A percentile compares a stretch with the other conserved stretches of the same genome.
Evolutionary conservation across 306 rosid species (phyloP).

Genomic region (Trichosanthes truncata): DNA sequence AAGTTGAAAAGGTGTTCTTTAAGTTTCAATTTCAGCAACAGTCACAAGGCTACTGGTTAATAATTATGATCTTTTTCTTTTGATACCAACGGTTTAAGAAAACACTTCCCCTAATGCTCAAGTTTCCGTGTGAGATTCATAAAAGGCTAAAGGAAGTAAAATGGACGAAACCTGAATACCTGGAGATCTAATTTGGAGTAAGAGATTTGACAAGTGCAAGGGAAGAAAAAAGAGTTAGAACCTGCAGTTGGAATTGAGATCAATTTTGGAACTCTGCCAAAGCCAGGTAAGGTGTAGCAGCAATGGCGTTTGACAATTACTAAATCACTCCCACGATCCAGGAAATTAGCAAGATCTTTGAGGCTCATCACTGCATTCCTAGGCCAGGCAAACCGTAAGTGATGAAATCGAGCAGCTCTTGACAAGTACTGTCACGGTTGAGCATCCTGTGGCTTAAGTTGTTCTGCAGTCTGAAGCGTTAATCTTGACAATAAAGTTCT

Average conservation of each 20-base stretch:
- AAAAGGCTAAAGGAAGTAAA: not conserved
- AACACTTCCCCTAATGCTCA: not conserved
- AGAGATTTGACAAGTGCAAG: not conserved
- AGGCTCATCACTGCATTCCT: conserved; percentile 31
- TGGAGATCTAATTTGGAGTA: not conserved
- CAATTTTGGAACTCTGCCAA: not conserved
- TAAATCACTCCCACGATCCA: conserved; percentile 5
- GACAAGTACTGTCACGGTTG: conserved; percentile 27
- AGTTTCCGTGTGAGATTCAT: not conserved
- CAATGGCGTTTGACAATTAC: conserved; percentile 37
- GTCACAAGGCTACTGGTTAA: not conserved
- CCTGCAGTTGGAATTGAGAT: not conserved
- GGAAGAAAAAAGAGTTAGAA: not conserved
- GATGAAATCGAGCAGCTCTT: conserved; percentile 40
- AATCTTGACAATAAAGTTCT: not conserved
- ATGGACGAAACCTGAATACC: not conserved
- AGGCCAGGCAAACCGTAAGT: conserved; percentile 38
- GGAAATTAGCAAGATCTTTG: not conserved
- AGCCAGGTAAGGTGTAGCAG: conserved; percentile 12
- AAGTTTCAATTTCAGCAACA: not conserved
- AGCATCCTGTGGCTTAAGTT: conserved; percentile 23
- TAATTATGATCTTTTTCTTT: not conserved
- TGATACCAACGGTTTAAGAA: not conserved
- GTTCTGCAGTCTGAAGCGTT: not conserved
- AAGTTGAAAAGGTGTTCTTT: not conserved